Conservation (phyloP, 306 rosid genomes). For the Inga leiocalycina region DNA sequence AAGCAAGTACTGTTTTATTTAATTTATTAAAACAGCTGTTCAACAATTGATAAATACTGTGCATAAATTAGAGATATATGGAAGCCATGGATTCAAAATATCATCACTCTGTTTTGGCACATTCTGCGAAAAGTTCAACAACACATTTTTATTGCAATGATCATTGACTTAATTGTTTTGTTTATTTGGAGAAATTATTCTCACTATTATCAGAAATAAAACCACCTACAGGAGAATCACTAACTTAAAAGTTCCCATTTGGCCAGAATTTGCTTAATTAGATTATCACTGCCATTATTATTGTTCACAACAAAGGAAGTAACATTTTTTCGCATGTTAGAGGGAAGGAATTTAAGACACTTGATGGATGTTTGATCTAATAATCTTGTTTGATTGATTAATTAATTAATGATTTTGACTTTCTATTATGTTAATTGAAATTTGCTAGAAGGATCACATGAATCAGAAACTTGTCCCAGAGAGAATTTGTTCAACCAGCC, state of each 20-base stretch:
- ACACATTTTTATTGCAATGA: neutral
- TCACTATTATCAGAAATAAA: no score
- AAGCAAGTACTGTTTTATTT: no score
- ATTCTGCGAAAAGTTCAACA: neutral
- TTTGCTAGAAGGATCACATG: neutral
- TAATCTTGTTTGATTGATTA: neutral
- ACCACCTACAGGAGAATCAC: neutral
- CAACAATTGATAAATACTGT: neutral
- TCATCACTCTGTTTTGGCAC: no score
- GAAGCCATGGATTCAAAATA: neutral
- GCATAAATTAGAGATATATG: neutral
- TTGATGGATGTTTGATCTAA: neutral
- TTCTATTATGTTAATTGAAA: neutral
- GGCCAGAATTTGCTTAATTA: neutral
- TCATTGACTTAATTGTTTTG: neutral
- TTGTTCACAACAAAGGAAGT: neutral
- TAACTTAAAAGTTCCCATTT: neutral
- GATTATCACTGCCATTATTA: neutral
- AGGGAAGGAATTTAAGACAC: neutral
- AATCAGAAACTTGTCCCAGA: neutral
- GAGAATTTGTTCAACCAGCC: neutral
- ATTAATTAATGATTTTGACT: neutral
- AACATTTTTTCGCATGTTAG: neutral
- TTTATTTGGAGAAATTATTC: no score
- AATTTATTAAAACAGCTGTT: no score